A percentile compares a stretch with the other conserved stretches of the same genome.
Conservation (phyloP, 495 filamentous ascomycete genomes). For the Sphaerosporella brunnea region DNA sequence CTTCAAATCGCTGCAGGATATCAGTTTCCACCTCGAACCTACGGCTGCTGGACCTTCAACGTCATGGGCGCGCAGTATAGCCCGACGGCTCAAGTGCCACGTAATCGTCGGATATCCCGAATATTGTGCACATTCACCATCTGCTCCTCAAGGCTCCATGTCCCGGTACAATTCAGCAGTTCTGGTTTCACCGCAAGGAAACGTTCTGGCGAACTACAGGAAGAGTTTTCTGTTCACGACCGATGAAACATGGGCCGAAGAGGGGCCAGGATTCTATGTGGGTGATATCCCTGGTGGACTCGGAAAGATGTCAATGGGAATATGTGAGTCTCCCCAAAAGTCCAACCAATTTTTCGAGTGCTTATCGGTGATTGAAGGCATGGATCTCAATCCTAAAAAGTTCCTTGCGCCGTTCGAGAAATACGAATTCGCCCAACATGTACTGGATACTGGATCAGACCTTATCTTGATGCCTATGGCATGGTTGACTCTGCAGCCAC, state of each 20-base stretch:
- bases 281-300: slow-evolving; percentile 33
- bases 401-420: slow-evolving; percentile 42
- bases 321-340: slow-evolving; percentile 47
- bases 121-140: slow-evolving; percentile 32
- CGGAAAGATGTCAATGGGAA: slow-evolving; percentile 59
- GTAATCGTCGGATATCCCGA: slow-evolving; percentile 91
- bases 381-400: slow-evolving; percentile 44
- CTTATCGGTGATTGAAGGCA: slow-evolving; percentile 30
- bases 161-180: slow-evolving; percentile 67
- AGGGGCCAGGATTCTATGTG: slow-evolving; percentile 49
- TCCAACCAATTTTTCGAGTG: slow-evolving; percentile 4
- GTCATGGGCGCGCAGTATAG: slow-evolving; percentile 60
- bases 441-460: slow-evolving; percentile 45
- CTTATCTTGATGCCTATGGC: slow-evolving; percentile 76
- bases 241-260: slow-evolving; percentile 77
- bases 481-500: slow-evolving; percentile 49
- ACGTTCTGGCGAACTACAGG: slow-evolving; percentile 64
- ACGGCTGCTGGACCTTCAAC: slow-evolving; percentile 54
- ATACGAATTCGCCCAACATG: slow-evolving; percentile 73
- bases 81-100: slow-evolving; percentile 51
- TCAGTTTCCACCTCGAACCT: slow-evolving; percentile 66
- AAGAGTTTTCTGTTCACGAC: slow-evolving; percentile 83
- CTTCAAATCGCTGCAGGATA: slow-evolving; percentile 59
- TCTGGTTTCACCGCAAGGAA: slow-evolving; percentile 53
- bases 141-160: slow-evolving; percentile 27